phyloP scores from a whole-genome alignment of 306 rosid species.

The Calophaca sinica region DNA sequence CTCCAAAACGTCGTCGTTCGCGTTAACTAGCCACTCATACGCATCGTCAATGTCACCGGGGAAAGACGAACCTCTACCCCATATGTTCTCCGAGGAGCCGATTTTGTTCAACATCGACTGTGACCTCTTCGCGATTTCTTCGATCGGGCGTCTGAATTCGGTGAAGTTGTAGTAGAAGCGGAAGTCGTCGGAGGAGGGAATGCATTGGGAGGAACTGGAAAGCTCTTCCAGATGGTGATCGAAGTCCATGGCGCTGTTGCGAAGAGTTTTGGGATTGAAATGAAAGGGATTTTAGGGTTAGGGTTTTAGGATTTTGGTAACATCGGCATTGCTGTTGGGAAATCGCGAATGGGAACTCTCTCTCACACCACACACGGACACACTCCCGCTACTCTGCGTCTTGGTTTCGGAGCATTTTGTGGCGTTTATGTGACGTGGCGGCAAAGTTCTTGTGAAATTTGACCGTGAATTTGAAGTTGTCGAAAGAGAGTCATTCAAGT shows the following conservation, averaged over 20 bases:
- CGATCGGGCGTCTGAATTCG: slow-evolving; percentile 67
- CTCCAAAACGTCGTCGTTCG: slow-evolving; percentile 77
- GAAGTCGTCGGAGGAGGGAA: slow-evolving; percentile 72
- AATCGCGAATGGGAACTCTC: slow-evolving; percentile 14
- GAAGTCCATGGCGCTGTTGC: slow-evolving; percentile 47
- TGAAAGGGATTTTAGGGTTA: slow-evolving; percentile 41
- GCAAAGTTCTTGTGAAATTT: no score
- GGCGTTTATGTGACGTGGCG: no score
- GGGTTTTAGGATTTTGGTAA: slow-evolving; percentile 49
- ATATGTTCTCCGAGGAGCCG: slow-evolving; percentile 57
- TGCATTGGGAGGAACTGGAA: slow-evolving; percentile 58
- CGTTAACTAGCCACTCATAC: slow-evolving; percentile 81
- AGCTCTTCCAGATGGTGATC: slow-evolving; percentile 54
- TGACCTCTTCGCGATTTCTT: slow-evolving; percentile 56
- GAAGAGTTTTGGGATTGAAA: background rate
- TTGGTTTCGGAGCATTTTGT: background rate
- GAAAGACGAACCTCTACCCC: slow-evolving; percentile 68
- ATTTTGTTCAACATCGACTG: slow-evolving; percentile 67
- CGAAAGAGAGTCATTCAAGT: no score
- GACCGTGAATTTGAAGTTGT: no score
- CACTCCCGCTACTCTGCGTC: background rate
- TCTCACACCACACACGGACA: background rate
- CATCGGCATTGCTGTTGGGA: slow-evolving; percentile 30
- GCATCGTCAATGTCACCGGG: slow-evolving; percentile 79
- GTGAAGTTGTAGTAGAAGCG: slow-evolving; percentile 70